Conservation (phyloP, 345 rosid genomes). For the Murraya paniculata region DNA sequence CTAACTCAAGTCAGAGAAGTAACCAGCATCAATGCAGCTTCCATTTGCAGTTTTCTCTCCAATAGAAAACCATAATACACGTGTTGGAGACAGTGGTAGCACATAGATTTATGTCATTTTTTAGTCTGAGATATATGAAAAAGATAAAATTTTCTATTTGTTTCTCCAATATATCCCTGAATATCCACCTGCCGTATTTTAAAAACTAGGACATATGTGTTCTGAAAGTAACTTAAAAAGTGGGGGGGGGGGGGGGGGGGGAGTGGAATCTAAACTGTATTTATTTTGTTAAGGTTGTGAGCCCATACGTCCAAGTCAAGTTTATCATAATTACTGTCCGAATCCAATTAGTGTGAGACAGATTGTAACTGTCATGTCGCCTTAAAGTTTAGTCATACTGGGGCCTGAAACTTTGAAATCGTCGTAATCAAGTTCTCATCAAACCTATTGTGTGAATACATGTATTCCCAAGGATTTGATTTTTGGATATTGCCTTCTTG, state of each 20-base stretch:
- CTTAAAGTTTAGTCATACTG: neutral
- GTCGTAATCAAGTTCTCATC: neutral
- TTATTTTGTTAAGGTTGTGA: neutral
- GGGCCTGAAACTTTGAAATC: neutral
- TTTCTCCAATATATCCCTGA: neutral
- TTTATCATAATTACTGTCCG: neutral
- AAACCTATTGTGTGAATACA: neutral
- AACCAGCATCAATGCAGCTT: neutral
- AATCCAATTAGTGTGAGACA: neutral
- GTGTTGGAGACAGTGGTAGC: neutral
- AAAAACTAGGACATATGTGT: neutral
- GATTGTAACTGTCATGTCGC: neutral
- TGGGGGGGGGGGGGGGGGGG: no score
- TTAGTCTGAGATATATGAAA: neutral
- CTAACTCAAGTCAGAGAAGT: neutral
- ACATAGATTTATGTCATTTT: neutral
- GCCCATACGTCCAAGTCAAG: neutral
- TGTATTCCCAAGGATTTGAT: neutral
- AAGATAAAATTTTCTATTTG: no score
- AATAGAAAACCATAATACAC: neutral
- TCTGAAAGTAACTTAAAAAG: neutral
- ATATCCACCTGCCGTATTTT: neutral
- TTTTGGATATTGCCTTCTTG: neutral
- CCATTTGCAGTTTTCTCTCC: neutral
- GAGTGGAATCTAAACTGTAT: neutral